A percentile compares a stretch with the other conserved stretches of the same genome.
Conservation (phyloP, 345 rosid genomes). For the Viola odorata region DNA sequence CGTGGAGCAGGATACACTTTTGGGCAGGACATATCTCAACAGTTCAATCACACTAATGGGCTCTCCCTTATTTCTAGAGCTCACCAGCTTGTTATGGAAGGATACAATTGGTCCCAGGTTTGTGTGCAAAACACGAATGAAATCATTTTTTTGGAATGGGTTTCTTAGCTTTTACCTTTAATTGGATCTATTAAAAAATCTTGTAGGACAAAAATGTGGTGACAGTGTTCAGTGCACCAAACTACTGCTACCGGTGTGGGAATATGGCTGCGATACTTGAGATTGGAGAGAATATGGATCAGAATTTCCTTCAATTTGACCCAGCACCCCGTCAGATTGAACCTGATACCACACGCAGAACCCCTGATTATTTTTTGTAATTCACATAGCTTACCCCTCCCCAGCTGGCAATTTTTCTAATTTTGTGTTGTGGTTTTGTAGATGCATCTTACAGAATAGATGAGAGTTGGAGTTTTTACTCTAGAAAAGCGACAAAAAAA, state of each 20-base stretch:
- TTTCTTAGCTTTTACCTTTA: not conserved
- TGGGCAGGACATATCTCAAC: conserved; percentile 42
- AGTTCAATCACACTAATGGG: conserved; percentile 28
- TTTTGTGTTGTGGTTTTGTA: conserved; percentile 36
- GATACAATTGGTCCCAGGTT: conserved; percentile 31
- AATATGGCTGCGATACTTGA: conserved; percentile 93
- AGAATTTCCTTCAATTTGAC: conserved; percentile 90
- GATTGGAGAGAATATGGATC: conserved; percentile 93
- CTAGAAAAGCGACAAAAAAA: conserved; percentile 19
- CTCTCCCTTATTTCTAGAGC: conserved; percentile 27
- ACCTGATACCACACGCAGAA: conserved; percentile 87
- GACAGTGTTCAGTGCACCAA: conserved; percentile 80
- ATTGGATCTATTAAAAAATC: not conserved
- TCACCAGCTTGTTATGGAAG: conserved; percentile 33
- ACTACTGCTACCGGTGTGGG: conserved; percentile 76
- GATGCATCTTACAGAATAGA: conserved; percentile 29
- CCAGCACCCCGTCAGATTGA: conserved; percentile 93
- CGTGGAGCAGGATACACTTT: conserved; percentile 57
- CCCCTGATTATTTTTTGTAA: conserved; percentile 97
- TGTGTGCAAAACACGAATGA: not conserved
- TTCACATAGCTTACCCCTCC: conserved; percentile 16
- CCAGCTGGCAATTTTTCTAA: conserved; percentile 10
- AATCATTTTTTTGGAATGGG: conserved; percentile 1
- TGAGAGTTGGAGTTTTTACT: conserved; percentile 24
- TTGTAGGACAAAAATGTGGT: conserved; percentile 70